Evolutionary conservation across 768 basidiomycete genomes (phyloP).

Genomic region (Pleurotus salmoneostramineus): DNA sequence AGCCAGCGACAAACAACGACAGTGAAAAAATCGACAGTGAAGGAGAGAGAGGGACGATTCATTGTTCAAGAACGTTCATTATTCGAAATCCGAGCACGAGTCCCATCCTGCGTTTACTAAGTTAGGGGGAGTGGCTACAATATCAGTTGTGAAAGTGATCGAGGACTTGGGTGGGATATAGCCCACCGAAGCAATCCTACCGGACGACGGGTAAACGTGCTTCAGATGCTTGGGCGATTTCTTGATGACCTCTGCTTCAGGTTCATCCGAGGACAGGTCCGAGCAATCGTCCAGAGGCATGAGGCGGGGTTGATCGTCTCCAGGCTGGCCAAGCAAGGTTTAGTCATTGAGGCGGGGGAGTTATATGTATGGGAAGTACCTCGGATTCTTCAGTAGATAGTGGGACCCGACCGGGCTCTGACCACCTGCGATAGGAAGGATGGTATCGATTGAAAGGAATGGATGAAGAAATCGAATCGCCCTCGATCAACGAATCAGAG

Average conservation of each 20-base stretch:
- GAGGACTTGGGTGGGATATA: conserved; percentile 24
- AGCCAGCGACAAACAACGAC: not conserved
- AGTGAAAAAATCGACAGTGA: not conserved
- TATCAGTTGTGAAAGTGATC: conserved; percentile 32
- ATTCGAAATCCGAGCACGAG: conserved; percentile 9
- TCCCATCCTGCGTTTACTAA: conserved; percentile 42
- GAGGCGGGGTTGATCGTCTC: not conserved
- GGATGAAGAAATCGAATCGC: conserved; percentile 7
- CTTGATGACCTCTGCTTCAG: not conserved
- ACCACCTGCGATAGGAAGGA: conserved; percentile 2
- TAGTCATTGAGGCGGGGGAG: not conserved
- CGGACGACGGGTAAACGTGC: conserved; percentile 21
- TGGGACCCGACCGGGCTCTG: not conserved
- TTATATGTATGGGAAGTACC: not conserved
- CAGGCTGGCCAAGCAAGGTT: not conserved
- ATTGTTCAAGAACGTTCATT: not conserved
- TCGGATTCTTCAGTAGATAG: not conserved
- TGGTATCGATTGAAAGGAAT: not conserved
- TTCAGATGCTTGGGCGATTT: conserved; percentile 16
- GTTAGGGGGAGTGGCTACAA: conserved; percentile 40
- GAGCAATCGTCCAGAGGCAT: conserved; percentile 15
- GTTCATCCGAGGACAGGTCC: conserved; percentile 11
- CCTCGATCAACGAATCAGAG: not conserved
- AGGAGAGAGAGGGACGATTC: not conserved
- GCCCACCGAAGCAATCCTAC: not conserved